phyloP scores from a whole-genome alignment of 176 grass and related monocot genomes.

The Oryza glaberrima region DNA sequence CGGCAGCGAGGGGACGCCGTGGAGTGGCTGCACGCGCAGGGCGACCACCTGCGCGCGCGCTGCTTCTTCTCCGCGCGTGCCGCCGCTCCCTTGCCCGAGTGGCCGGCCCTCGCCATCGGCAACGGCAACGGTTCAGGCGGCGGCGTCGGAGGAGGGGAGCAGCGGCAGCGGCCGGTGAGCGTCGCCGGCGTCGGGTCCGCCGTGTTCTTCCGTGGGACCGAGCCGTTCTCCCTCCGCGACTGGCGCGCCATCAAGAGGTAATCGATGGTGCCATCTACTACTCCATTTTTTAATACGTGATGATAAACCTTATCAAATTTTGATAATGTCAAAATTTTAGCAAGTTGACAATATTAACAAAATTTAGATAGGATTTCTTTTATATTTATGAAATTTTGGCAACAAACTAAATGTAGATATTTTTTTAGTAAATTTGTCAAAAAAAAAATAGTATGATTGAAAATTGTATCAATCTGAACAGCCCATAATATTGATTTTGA shows the following conservation, averaged over 20 bases:
- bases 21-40: conserved; percentile 85
- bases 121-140: conserved; percentile 40
- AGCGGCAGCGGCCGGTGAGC: conserved; percentile 44
- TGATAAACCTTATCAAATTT: no score
- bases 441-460: no score
- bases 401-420: no score
- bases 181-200: conserved; percentile 84
- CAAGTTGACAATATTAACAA: no score
- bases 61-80: conserved; percentile 82
- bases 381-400: no score
- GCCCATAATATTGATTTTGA: no score
- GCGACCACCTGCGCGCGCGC: conserved; percentile 42
- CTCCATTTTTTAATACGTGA: no score
- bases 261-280: not conserved
- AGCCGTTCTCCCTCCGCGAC: conserved; percentile 62
- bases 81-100: conserved; percentile 21
- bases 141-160: conserved; percentile 7
- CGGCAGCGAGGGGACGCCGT: conserved; percentile 73
- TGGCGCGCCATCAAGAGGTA: conserved; percentile 92
- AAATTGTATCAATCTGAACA: no score
- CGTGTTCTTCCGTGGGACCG: conserved; percentile 67
- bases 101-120: not conserved
- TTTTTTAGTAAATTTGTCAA: no score
- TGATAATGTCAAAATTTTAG: no score
- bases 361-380: no score